phyloP scores from a whole-genome alignment of 179 eudicot genomes.

The Actinidia chinensis region DNA sequence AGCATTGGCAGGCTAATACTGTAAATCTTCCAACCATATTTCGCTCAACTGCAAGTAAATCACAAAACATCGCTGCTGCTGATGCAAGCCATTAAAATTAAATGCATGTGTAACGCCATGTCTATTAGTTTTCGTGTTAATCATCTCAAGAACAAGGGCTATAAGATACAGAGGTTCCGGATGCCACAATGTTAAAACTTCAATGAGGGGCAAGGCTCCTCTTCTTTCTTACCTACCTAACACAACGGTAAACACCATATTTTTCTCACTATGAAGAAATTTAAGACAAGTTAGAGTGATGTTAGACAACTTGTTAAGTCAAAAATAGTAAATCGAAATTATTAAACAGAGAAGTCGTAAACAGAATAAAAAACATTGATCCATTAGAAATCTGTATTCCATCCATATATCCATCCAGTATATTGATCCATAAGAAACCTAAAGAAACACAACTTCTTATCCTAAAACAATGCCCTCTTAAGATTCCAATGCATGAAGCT shows the following conservation, averaged over 20 bases:
- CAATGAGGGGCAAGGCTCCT: slow-evolving; percentile 29
- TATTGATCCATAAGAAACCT: too few species aligned
- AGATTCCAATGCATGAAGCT: background rate
- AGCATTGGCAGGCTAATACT: too few species aligned
- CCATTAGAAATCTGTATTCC: too few species aligned
- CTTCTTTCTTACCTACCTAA: slow-evolving; percentile 18
- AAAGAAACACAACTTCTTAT: background rate
- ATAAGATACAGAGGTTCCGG: background rate
- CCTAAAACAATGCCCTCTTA: background rate
- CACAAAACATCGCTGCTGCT: too few species aligned
- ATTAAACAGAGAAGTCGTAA: background rate
- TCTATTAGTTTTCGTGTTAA: too few species aligned
- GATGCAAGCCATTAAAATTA: too few species aligned
- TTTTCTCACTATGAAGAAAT: background rate
- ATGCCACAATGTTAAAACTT: slow-evolving; percentile 22
- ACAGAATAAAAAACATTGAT: too few species aligned
- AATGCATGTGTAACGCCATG: too few species aligned
- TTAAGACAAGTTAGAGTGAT: background rate
- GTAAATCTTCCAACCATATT: too few species aligned
- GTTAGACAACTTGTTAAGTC: background rate
- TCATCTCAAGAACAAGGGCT: background rate
- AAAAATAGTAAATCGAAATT: background rate
- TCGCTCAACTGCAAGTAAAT: too few species aligned
- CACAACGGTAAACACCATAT: background rate
- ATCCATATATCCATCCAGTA: too few species aligned